These are phyloP conservation scores for Phoenix roebelenii DNA, from an alignment of 176 grass and related monocot genomes.

Conservation along the genomic window DNA sequence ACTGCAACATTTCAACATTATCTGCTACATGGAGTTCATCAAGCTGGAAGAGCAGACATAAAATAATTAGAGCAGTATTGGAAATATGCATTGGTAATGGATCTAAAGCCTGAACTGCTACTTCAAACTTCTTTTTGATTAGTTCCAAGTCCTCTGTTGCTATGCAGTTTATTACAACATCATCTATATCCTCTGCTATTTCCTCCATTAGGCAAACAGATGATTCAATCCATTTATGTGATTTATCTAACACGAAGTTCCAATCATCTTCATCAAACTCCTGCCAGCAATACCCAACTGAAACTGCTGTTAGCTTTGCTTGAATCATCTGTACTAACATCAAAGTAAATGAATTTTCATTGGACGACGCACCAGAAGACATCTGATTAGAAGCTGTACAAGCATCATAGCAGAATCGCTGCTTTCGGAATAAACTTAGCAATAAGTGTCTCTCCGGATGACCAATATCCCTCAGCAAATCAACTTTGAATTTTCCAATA, in stretches of 20 bases:
- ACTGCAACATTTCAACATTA: conserved; percentile 23
- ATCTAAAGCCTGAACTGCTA: conserved; percentile 40
- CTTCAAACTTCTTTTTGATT: conserved; percentile 48
- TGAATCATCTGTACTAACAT: conserved; percentile 46
- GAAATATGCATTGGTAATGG: conserved; percentile 39
- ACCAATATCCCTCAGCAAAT: conserved; percentile 33
- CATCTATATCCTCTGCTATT: conserved; percentile 47
- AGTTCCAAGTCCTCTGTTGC: conserved; percentile 15
- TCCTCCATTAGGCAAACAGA: conserved; percentile 84
- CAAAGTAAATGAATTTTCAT: conserved; percentile 10
- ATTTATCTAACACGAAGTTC: conserved; percentile 43
- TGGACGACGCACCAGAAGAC: conserved; percentile 1
- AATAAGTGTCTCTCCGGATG: conserved; percentile 48
- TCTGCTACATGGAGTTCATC: conserved; percentile 38
- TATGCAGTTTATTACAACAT: conserved; percentile 32
- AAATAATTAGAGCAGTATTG: conserved; percentile 49
- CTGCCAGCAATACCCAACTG: conserved; percentile 69
- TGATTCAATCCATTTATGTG: conserved; percentile 59
- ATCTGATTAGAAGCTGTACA: conserved; percentile 7
- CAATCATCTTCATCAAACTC: conserved; percentile 68
- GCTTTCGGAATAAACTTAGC: conserved; percentile 50
- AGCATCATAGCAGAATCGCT: conserved; percentile 31
- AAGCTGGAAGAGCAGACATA: conserved; percentile 50
- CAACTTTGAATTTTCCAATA: conserved; percentile 42
- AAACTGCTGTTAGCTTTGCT: conserved; percentile 58